Evolutionary conservation across 2,329 filamentous ascomycete species (phyloP).

Genomic region (Akanthomyces muscarius): DNA sequence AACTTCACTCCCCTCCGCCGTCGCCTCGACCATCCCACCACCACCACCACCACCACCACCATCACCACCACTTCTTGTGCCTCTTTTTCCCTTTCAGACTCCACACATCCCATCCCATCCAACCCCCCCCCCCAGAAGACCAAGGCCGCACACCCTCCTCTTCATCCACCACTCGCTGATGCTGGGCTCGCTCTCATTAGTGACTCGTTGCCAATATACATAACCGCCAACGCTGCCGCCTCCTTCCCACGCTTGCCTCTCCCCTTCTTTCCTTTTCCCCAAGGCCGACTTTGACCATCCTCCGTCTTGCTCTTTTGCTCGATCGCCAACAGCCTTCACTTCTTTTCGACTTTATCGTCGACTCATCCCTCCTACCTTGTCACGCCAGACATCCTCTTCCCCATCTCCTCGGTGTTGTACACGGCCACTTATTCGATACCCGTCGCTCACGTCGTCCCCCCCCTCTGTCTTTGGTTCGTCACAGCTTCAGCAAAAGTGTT

Average conservation of each 20-base stretch:
- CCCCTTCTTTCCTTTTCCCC: conserved; percentile 9
- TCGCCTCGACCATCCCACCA: no score
- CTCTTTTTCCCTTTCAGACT: background rate
- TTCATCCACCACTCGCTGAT: background rate
- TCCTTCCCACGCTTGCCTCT: conserved; percentile 13
- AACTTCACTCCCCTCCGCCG: background rate
- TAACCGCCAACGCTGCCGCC: conserved; percentile 42
- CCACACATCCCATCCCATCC: conserved; percentile 12
- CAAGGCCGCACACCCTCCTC: conserved; percentile 1
- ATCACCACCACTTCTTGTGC: background rate
- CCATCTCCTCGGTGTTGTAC: background rate
- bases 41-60: background rate
- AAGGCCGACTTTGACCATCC: conserved; percentile 7
- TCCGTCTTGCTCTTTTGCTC: conserved; percentile 5
- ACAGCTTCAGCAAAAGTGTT: background rate
- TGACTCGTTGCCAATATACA: conserved; percentile 24
- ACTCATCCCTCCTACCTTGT: background rate
- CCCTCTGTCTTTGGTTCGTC: background rate
- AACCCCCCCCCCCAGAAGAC: background rate
- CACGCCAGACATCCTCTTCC: background rate
- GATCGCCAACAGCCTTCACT: conserved; percentile 7
- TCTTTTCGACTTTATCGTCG: conserved; percentile 4
- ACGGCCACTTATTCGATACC: conserved; percentile 1
- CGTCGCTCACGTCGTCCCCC: background rate
- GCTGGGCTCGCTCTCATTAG: background rate